Evolutionary conservation across 306 rosid species (phyloP).

Genomic region (Dryas alaskensis): DNA sequence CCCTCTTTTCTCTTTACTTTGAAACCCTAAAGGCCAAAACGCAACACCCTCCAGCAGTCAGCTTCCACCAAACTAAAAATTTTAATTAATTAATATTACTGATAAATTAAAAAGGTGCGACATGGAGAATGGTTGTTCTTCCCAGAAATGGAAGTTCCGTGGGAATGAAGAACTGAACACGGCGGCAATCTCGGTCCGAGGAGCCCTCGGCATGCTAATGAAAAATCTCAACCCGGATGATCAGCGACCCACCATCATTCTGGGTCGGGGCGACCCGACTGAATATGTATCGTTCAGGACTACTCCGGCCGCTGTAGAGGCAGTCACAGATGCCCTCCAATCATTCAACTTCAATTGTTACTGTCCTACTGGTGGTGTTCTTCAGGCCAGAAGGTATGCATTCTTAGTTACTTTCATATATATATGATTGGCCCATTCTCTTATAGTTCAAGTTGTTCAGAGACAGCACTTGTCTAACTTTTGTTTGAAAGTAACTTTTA

Average conservation of each 20-base stretch:
- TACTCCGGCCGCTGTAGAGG: constrained; percentile 26
- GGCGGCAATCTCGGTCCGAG: constrained; percentile 44
- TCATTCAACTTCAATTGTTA: constrained; percentile 50
- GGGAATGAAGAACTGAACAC: constrained; percentile 40
- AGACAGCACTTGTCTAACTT: no score
- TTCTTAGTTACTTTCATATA: no score
- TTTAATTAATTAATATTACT: no score
- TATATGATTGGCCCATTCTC: no score
- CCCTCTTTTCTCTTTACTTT: no score
- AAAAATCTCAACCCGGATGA: constrained; percentile 23
- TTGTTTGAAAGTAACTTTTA: no score
- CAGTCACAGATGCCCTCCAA: constrained; percentile 30
- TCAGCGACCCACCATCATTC: constrained; percentile 28
- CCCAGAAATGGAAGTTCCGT: constrained; percentile 46
- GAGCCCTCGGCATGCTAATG: constrained; percentile 28
- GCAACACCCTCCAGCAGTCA: no score
- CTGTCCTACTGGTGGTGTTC: constrained; percentile 45
- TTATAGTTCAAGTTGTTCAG: no score
- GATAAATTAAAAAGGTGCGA: no score
- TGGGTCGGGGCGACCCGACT: constrained; percentile 56
- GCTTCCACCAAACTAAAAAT: no score
- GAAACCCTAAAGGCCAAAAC: no score
- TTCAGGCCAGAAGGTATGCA: constrained; percentile 39
- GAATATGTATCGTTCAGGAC: constrained; percentile 34
- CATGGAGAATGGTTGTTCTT: constrained; percentile 36